phyloP scores from a whole-genome alignment of 179 eudicot species.

The Actinidia polygama region DNA sequence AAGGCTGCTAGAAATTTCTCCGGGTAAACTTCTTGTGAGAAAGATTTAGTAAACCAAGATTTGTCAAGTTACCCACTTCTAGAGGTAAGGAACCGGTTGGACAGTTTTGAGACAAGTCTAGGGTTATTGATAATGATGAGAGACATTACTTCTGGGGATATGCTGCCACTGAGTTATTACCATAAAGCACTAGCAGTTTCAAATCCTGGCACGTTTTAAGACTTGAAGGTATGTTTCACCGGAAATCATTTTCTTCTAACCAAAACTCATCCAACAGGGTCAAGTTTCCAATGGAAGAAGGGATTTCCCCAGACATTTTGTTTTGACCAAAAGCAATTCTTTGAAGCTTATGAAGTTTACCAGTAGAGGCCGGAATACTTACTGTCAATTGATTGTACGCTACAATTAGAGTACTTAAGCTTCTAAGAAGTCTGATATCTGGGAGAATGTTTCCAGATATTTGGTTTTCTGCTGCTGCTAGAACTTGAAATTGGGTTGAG shows the following conservation, averaged over 20 bases:
- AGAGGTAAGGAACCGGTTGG: constrained; percentile 22
- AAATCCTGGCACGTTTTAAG: not conserved
- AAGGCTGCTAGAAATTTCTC: too few species aligned
- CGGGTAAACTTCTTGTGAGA: constrained; percentile 29
- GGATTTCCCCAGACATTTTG: not conserved
- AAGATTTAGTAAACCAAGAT: constrained; percentile 11
- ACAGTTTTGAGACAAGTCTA: constrained; percentile 20
- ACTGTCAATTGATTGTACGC: constrained; percentile 19
- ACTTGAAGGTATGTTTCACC: not conserved
- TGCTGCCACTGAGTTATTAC: constrained; percentile 10
- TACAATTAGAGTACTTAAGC: not conserved
- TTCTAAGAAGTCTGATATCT: constrained; percentile 19
- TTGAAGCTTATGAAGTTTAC: constrained; percentile 14
- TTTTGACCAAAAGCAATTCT: not conserved
- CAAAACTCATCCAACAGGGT: not conserved
- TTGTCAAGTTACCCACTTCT: constrained; percentile 4
- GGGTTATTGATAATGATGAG: constrained; percentile 8
- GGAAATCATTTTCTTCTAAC: not conserved
- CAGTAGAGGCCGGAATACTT: not conserved
- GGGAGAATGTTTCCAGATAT: constrained; percentile 32
- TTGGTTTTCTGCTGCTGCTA: not conserved
- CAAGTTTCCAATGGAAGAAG: too few species aligned
- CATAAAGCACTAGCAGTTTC: not conserved
- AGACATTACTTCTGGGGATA: constrained; percentile 27
- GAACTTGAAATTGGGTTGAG: constrained; percentile 6